Percentiles rank a stretch among this genome's conserved stretches.
Evolutionary conservation across 495 filamentous ascomycete genomes (phyloP).

Genomic region (Thermothielavioides terrestris): DNA sequence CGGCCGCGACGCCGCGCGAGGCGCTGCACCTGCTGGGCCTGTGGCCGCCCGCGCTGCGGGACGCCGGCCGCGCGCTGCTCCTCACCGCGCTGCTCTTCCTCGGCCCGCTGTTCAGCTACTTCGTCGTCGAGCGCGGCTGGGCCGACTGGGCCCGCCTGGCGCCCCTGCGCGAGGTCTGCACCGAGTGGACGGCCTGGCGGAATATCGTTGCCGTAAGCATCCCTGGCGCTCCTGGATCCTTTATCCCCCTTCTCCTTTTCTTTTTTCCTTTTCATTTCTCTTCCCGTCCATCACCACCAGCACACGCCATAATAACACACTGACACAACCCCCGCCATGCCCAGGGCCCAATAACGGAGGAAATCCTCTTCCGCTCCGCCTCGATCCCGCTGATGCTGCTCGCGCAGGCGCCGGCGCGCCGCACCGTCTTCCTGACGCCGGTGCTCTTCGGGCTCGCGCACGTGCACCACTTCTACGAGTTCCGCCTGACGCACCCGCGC

Average conservation of each 20-base stretch:
- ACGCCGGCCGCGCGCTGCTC: constrained; percentile 48
- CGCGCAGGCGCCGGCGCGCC: constrained; percentile 48
- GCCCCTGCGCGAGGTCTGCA: constrained; percentile 23
- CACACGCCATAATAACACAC: too few relatives aligned
- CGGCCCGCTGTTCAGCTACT: constrained; percentile 72
- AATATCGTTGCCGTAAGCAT: constrained; percentile 45
- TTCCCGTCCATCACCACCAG: too few relatives aligned
- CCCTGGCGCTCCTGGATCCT: background rate
- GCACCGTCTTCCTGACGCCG: constrained; percentile 69
- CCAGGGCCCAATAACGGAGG: constrained; percentile 84
- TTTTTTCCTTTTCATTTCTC: background rate
- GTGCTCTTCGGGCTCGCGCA: constrained; percentile 93
- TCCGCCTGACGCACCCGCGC: constrained; percentile 68
- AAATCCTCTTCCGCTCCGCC: constrained; percentile 82
- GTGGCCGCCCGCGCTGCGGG: constrained; percentile 59
- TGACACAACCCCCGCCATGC: too few relatives aligned
- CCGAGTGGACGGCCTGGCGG: constrained; percentile 46
- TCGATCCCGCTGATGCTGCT: constrained; percentile 74
- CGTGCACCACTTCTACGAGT: constrained; percentile 94
- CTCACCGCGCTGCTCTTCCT: constrained; percentile 74
- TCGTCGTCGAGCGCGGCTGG: constrained; percentile 65
- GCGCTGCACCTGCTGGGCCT: constrained; percentile 61
- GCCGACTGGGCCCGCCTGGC: constrained; percentile 47
- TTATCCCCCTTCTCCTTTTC: background rate
- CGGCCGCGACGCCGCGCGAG: constrained; percentile 33